phyloP scores from a whole-genome alignment of 345 rosid species.

The Salix udensis region DNA sequence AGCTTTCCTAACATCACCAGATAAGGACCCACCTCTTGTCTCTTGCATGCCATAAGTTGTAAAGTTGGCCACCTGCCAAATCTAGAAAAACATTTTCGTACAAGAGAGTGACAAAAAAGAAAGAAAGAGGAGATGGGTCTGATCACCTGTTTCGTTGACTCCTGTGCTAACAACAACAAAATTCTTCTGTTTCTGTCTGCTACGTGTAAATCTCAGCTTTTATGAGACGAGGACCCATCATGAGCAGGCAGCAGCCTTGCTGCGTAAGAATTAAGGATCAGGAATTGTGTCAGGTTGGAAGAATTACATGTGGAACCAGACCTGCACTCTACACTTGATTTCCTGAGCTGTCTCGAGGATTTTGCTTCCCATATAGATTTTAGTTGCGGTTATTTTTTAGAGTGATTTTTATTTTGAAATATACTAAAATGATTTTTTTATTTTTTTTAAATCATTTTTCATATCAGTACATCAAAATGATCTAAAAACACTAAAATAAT shows the following conservation, averaged over 20 bases:
- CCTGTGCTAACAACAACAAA: constrained; percentile 25
- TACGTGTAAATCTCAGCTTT: not conserved
- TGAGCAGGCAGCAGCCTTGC: not conserved
- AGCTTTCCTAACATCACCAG: constrained; percentile 14
- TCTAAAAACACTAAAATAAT: too few species aligned
- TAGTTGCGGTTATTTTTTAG: too few species aligned
- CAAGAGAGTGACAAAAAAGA: not conserved
- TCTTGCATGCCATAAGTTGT: constrained; percentile 25
- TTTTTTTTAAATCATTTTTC: too few species aligned
- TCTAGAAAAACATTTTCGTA: not conserved
- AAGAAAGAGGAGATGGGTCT: constrained; percentile 23
- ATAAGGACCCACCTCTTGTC: constrained; percentile 9
- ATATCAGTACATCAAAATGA: too few species aligned
- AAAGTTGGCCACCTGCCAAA: constrained; percentile 35
- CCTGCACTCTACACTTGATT: too few species aligned
- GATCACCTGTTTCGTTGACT: constrained; percentile 48
- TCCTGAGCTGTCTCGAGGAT: too few species aligned
- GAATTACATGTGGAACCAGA: too few species aligned
- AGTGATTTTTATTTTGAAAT: too few species aligned
- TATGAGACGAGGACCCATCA: not conserved
- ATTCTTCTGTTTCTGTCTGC: constrained; percentile 1
- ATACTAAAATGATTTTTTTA: too few species aligned
- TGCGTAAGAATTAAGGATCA: constrained; percentile 7
- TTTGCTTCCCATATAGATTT: too few species aligned
- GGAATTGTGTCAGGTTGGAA: too few species aligned